Conservation (phyloP, 2,329 filamentous ascomycete genomes). For the Neocatenulostroma microsporum region DNA sequence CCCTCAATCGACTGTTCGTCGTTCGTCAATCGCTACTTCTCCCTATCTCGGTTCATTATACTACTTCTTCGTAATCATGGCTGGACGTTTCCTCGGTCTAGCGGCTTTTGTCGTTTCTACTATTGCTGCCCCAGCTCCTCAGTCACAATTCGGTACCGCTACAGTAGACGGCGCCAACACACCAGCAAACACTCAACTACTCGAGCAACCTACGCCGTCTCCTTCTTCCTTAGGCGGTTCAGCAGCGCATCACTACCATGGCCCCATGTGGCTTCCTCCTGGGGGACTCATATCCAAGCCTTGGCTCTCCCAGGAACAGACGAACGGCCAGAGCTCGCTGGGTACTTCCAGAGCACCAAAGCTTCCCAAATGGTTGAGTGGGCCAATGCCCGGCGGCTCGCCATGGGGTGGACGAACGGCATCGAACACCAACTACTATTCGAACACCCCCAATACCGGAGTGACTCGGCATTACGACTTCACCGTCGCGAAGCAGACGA, state of each 20-base stretch:
- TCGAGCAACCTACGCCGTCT: too few species aligned
- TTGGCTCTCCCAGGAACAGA: conserved; percentile 16
- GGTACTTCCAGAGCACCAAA: conserved; percentile 19
- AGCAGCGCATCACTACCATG: conserved; percentile 9
- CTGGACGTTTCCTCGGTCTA: too few species aligned
- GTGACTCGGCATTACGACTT: conserved; percentile 29
- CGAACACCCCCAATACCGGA: conserved; percentile 25
- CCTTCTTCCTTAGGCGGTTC: conserved; percentile 12
- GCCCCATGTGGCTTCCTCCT: conserved; percentile 14
- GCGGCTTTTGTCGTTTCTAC: too few species aligned
- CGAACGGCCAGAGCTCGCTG: conserved; percentile 22
- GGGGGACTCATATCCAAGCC: conserved; percentile 13
- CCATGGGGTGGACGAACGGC: conserved; percentile 23
- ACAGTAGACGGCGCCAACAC: too few species aligned
- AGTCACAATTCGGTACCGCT: too few species aligned
- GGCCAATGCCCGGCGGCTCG: conserved; percentile 15
- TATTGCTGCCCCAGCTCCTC: too few species aligned
- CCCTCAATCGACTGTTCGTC: too few species aligned
- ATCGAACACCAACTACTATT: conserved; percentile 23
- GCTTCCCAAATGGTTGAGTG: conserved; percentile 17
- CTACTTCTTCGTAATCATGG: too few species aligned
- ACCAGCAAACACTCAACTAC: too few species aligned
- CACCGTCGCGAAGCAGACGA: conserved; percentile 22
- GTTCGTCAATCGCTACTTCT: too few species aligned
- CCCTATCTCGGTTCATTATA: too few species aligned